A percentile compares a stretch with the other conserved stretches of the same genome.
phyloP scores from a whole-genome alignment of 1,139 yeast genomes.

The Eremothecium coryli region DNA sequence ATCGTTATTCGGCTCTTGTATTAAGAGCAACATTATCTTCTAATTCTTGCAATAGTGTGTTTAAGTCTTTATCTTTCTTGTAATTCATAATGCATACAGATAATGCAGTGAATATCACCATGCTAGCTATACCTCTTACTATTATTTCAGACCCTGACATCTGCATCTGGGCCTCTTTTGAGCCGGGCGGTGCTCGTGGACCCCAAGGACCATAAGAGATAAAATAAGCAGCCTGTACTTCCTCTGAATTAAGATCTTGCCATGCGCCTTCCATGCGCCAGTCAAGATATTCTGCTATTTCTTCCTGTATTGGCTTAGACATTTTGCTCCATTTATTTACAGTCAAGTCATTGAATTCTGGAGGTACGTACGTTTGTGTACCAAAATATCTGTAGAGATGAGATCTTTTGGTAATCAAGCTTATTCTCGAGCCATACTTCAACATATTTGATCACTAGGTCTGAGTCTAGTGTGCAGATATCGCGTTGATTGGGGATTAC shows the following conservation, averaged over 20 bases:
- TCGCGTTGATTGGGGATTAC: too few relatives aligned
- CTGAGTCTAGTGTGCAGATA: background rate
- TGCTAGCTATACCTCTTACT: conserved; percentile 20
- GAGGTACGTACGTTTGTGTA: conserved; percentile 19
- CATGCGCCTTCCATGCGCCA: conserved; percentile 38
- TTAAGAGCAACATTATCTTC: too few relatives aligned
- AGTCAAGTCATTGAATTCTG: conserved; percentile 14
- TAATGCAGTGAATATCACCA: conserved; percentile 18
- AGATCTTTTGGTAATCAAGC: too few relatives aligned
- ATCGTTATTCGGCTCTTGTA: too few relatives aligned
- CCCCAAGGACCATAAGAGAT: conserved; percentile 26
- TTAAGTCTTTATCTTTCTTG: conserved; percentile 15
- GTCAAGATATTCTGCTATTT: conserved; percentile 36
- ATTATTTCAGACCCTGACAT: conserved; percentile 16
- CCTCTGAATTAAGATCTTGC: conserved; percentile 31
- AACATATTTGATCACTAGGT: too few relatives aligned
- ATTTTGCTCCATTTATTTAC: conserved; percentile 32
- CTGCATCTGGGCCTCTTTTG: conserved; percentile 12
- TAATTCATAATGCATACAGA: conserved; percentile 20
- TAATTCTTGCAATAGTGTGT: conserved; percentile 10
- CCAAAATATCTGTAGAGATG: background rate
- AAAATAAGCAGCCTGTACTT: conserved; percentile 32
- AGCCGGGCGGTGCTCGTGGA: conserved; percentile 18
- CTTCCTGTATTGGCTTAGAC: conserved; percentile 35
- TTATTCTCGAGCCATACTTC: too few relatives aligned